Base-by-base conservation (phyloP, 768 basidiomycete genomes). In the Daedalea quercina region DNA sequence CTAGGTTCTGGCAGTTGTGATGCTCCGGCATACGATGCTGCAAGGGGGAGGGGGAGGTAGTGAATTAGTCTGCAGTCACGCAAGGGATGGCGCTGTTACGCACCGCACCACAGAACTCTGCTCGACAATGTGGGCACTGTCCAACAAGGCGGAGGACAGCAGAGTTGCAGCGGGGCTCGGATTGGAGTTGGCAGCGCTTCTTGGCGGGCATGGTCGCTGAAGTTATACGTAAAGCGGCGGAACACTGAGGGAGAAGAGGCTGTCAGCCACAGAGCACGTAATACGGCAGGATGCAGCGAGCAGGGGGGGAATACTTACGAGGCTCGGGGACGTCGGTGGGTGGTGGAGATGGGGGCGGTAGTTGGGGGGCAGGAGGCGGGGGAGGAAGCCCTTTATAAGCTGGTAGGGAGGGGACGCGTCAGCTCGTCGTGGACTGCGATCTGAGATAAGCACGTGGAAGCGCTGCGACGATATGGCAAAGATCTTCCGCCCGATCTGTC, bases 21-120 rank as follows among this genome's bases (percentile, higher is more conserved):
- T 90, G 88, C 66, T 94, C 92, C 7, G 92, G 90, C 57, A 94
- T 76, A 55, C 91, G 87, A 65, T 94, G 92, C 87, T 93, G 53
- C 23, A 53, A 53, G 41, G 23, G 51, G 58, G 52, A 60, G 53
- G 67, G 47, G 40, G 15, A 15, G 19, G 15, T 6, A 40, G 4
- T 4, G 40, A 61, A 41, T 53, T 40, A 53, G 52, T 23, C 11
- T 34, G 41, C n/a, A 62, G 52, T 50, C 43, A 25, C 43, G 54
- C 19, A 43, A 20, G 35, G 12, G 24, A 46, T 45, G 6, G 50
- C 50, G 35, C 47, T 37, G 41, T 37, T 15, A 78, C 87, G 67
- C 60, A 90, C 89, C 54, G 76, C 72, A 52, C 81, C 80, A 63
- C 91, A 94, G 71, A 92, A 94, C 61, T 84, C 79, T 13, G 75